These are phyloP conservation scores for Debaryomycetaceae sp. DNA, from an alignment of 1,139 yeast species.

Conservation along the genomic window DNA sequence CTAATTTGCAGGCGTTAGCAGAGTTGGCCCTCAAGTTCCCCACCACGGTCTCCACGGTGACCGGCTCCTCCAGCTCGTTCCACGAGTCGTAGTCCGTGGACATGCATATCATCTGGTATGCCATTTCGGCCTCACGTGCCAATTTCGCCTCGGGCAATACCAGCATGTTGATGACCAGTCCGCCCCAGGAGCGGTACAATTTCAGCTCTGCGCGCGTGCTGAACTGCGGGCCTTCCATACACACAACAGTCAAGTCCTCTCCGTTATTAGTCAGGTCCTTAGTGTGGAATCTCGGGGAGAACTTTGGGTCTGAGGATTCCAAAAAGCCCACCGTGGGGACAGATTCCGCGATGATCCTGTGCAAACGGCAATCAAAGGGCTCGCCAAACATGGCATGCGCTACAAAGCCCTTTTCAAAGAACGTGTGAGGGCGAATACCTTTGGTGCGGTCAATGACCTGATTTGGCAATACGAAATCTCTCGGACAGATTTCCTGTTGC, in stretches of 20 bases:
- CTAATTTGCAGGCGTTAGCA: constrained; percentile 72
- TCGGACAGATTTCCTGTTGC: constrained; percentile 78
- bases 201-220: constrained; percentile 95
- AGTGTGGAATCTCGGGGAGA: constrained; percentile 43
- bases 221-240: constrained; percentile 99
- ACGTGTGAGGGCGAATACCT: constrained; percentile 85
- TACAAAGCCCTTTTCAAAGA: constrained; percentile 86
- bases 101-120: constrained; percentile 98
- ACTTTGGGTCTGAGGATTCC: constrained; percentile 30
- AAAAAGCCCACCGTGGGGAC: constrained; percentile 43
- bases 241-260: constrained; percentile 72
- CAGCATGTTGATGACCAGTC: constrained; percentile 92
- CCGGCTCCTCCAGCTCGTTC: constrained; percentile 92
- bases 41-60: constrained; percentile 91
- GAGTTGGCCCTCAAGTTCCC: constrained; percentile 83
- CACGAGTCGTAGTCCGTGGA: constrained; percentile 98
- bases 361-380: constrained; percentile 76
- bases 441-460: constrained; percentile 95
- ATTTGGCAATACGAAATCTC: constrained; percentile 91
- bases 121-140: constrained; percentile 94
- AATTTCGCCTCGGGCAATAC: constrained; percentile 92
- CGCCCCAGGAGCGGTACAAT: constrained; percentile 84
- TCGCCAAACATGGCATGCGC: constrained; percentile 98
- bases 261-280: constrained; percentile 35
- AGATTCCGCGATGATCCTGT: constrained; percentile 49